Evolutionary conservation across 1,139 yeast species (phyloP).

Genomic region (Pichia sp.): DNA sequence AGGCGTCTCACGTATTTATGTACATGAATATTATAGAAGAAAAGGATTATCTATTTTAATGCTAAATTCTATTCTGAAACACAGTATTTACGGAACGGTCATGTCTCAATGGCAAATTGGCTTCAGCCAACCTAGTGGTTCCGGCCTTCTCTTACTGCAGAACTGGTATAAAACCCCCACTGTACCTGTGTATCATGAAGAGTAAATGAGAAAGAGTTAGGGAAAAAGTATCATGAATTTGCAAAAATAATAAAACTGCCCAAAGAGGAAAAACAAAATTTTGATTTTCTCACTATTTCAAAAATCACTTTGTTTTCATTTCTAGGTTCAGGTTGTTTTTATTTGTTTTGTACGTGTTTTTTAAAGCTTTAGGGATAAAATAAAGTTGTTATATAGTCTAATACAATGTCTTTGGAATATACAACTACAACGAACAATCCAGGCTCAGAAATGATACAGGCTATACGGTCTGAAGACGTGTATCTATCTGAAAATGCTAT

Average conservation of each 20-base stretch:
- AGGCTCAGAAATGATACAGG: constrained; percentile 6
- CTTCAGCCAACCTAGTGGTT: constrained; percentile 67
- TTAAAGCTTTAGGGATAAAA: background rate
- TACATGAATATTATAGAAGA: constrained; percentile 50
- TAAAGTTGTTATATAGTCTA: background rate
- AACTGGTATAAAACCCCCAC: constrained; percentile 47
- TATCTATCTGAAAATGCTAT: constrained; percentile 5
- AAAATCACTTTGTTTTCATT: background rate
- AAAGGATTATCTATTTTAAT: constrained; percentile 42
- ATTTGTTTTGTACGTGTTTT: background rate
- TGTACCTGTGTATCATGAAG: constrained; percentile 43
- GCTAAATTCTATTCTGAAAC: constrained; percentile 35
- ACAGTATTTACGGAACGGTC: constrained; percentile 47
- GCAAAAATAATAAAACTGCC: background rate
- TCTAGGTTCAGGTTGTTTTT: background rate
- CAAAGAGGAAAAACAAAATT: background rate
- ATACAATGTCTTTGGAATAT: background rate
- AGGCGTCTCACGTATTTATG: constrained; percentile 65
- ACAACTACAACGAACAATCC: background rate
- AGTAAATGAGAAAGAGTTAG: background rate
- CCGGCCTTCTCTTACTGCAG: constrained; percentile 52
- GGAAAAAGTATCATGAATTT: background rate
- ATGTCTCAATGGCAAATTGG: constrained; percentile 42
- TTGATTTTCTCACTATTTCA: background rate
- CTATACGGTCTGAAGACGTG: constrained; percentile 1